Conservation (phyloP, 441 rosid species). For the Kokia cookei region DNA sequence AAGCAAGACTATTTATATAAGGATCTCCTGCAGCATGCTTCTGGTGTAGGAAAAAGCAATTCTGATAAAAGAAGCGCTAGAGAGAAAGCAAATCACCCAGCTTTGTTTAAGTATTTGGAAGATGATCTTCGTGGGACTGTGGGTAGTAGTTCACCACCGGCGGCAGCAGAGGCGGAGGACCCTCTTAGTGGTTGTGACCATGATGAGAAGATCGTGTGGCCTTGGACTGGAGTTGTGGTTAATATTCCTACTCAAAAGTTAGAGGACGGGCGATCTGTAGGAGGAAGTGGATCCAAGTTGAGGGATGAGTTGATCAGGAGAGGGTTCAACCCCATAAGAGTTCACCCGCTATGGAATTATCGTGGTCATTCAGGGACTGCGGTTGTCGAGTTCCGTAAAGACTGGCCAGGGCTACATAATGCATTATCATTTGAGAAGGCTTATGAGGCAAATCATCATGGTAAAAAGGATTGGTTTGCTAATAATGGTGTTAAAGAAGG, state of each 20-base stretch:
- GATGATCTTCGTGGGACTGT: constrained; percentile 47
- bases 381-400: constrained; percentile 74
- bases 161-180: constrained; percentile 13
- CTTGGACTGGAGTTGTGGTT: constrained; percentile 82
- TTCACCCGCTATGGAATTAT: constrained; percentile 75
- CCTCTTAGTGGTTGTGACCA: constrained; percentile 33
- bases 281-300: constrained; percentile 83
- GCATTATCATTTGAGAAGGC: constrained; percentile 87
- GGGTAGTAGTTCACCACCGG: constrained; percentile 28
- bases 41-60: constrained; percentile 75
- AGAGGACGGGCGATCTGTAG: constrained; percentile 63
- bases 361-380: constrained; percentile 87
- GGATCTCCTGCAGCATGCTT: constrained; percentile 91
- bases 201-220: constrained; percentile 87
- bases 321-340: constrained; percentile 82
- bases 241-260: constrained; percentile 62
- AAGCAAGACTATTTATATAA: constrained; percentile 52
- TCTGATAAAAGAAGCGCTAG: constrained; percentile 63
- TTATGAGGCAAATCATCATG: constrained; percentile 69
- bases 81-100: constrained; percentile 78
- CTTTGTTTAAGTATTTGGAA: constrained; percentile 61
- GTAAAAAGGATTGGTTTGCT: constrained; percentile 64
- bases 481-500: constrained; percentile 33
- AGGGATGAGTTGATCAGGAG: constrained; percentile 62
- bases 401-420: constrained; percentile 88